Evolutionary conservation across 2,329 filamentous ascomycete species (phyloP).

Genomic region (Akanthomyces lecanii): DNA sequence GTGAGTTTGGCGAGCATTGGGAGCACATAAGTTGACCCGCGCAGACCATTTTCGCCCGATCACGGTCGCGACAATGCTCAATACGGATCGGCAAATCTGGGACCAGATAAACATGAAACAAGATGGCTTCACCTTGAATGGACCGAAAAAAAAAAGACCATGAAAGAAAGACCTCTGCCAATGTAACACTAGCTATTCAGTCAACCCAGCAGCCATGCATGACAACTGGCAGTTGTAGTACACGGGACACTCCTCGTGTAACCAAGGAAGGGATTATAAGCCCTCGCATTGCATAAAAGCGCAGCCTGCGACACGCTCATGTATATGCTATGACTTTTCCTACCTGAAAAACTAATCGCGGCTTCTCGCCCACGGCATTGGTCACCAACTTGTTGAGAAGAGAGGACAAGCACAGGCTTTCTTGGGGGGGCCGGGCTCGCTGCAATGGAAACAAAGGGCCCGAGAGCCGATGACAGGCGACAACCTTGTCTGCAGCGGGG

Average conservation of each 20-base stretch:
- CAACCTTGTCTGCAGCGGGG: neutral
- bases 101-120: neutral
- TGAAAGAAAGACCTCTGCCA: neutral
- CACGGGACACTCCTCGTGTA: neutral
- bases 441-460: neutral
- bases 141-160: too few species aligned
- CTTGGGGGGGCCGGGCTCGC: neutral
- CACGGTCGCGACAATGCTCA: neutral
- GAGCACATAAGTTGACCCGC: too few species aligned
- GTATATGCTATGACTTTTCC: neutral
- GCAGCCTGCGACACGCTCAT: slow-evolving; percentile 3
- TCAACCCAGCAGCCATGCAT: neutral
- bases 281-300: neutral
- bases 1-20: neutral
- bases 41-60: neutral
- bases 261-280: neutral
- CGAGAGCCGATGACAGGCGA: neutral
- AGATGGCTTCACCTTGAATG: neutral
- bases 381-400: neutral
- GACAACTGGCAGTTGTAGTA: neutral
- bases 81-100: neutral
- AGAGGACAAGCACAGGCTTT: neutral
- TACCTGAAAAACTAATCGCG: neutral
- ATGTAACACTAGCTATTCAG: neutral
- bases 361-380: neutral